A percentile compares a stretch with the other conserved stretches of the same genome.
phyloP scores from a whole-genome alignment of 1,139 yeast species.

The Taphrina deformans region DNA sequence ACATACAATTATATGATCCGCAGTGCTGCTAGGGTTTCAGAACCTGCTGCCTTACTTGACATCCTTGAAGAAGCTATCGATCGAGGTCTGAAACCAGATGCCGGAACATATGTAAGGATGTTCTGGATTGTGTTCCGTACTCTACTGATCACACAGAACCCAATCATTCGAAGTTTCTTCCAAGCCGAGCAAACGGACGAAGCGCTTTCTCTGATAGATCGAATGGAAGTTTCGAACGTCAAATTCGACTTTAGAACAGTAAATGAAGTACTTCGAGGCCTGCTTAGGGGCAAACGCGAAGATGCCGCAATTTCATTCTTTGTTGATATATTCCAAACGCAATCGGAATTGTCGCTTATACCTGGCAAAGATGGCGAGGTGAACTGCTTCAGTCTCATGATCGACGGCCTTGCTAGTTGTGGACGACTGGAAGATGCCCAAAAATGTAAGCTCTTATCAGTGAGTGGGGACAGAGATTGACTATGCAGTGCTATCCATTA shows the following conservation, averaged over 20 bases:
- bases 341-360: background rate
- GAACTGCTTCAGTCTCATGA: background rate
- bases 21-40: conserved; percentile 1
- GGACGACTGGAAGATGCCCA: conserved; percentile 13
- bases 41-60: background rate
- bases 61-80: conserved; percentile 12
- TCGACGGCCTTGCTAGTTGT: background rate
- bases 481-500: background rate
- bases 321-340: conserved; percentile 5
- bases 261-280: conserved; percentile 14
- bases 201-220: conserved; percentile 9
- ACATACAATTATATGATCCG: conserved; percentile 12
- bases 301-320: conserved; percentile 14
- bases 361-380: conserved; percentile 13
- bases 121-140: background rate
- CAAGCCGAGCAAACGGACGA: conserved; percentile 2
- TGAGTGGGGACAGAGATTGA: background rate
- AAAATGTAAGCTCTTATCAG: background rate
- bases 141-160: background rate
- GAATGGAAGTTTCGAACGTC: conserved; percentile 18
- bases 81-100: conserved; percentile 6
- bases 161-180: conserved; percentile 6
- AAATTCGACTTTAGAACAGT: conserved; percentile 6
- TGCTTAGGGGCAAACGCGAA: background rate
- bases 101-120: conserved; percentile 7